Base-by-base conservation (phyloP, 2,329 filamentous ascomycete species). In the Sclerotinia glacialis region DNA sequence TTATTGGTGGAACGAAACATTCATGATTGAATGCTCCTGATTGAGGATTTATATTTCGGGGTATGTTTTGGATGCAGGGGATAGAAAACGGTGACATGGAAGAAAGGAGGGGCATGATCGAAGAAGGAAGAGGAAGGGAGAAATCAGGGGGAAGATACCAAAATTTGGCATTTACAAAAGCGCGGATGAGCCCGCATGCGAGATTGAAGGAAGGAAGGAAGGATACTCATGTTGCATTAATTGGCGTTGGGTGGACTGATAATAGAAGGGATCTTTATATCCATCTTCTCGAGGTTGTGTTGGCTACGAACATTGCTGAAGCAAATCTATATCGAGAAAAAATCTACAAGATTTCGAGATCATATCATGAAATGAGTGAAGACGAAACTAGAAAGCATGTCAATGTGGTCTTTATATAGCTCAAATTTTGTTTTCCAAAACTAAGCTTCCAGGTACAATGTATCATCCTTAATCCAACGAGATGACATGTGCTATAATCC, bases 1-100 rank as follows among this genome's bases (percentile, higher is more conserved):
- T 90, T 40, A 90, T 98, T 74, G 92, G 92, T 67, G 88, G 87
- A 64, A 93, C 93, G 74, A 97, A 95, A 79, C 93, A 97, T 76
- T 74, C 86, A 78, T 76, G 71, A 76, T 54, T 65, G 49, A 46
- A 37, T 12, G n/a, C 16, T 5, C 21, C 16, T n/a, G 11, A 34
- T 52, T 9, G 11, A 34, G 18, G 3, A 16, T 8, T 21, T 16
- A 18, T 18, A 3, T 44, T 21, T 47, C 23, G 7, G 42, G 26
- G 21, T 2, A 34, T 34, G n/a, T 26, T 37, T 37, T 31, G 28
- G 1, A 12, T 49, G 31, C 21, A 60, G 9, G 44, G 5, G 16
- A 37, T 49, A 12, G 7, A 37, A n/a, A 42, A 23, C 16, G 11
- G 28, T 16, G 3, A 34, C n/a, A 47, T 47, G 44, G n/a, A 18